Base-by-base conservation (phyloP, 2,329 filamentous ascomycete species). In the Fusarium brachygibbosum region DNA sequence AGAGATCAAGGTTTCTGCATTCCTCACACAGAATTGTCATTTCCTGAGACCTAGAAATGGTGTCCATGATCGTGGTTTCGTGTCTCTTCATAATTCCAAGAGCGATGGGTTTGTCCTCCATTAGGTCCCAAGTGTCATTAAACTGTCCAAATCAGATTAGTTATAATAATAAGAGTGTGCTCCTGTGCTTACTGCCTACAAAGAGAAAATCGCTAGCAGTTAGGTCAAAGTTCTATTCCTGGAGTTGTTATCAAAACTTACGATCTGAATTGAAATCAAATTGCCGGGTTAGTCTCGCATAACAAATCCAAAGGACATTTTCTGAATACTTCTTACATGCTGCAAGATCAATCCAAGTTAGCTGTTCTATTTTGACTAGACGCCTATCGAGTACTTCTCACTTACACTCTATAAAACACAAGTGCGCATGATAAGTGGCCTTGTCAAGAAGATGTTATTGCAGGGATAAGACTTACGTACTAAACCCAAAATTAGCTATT, bases 111-210 rank as follows among this genome's bases (percentile, higher is more conserved):
- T 19, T 42, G 21, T 67, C 66, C 13, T 68, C 54, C 9, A 53
- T 16, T 17, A 59, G 14, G 6, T 56, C 40, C 66, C 63, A 68
- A 23, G 11, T 56, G n/a, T 63, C 25, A 38, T 63, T 41, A 10
- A 68, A 59, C 63, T 68, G 21, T 37, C 5, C 2, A 17, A 25
- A 8, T 68, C 16, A 66, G 50, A 28, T 29, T 29, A 29, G 29
- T 29, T 29, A 29, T 12, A 25, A 9, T 29, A 10, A 12, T 29
- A 9, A 29, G 29, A 29, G 29, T 9, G 11, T 37, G 10, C 35
- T 37, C 10, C 5, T n/a, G 2, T 37, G n/a, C 35, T 37, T 37
- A 37, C 35, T 19, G 8, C 35, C 35, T 37, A 29, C 9, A 29
- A 10, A 29, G 29, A 29, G 11, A 12, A 29, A 29, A 29, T 29